Conservation (phyloP, 1,284 basidiomycete species). For the Ustilago shanxiensis region DNA sequence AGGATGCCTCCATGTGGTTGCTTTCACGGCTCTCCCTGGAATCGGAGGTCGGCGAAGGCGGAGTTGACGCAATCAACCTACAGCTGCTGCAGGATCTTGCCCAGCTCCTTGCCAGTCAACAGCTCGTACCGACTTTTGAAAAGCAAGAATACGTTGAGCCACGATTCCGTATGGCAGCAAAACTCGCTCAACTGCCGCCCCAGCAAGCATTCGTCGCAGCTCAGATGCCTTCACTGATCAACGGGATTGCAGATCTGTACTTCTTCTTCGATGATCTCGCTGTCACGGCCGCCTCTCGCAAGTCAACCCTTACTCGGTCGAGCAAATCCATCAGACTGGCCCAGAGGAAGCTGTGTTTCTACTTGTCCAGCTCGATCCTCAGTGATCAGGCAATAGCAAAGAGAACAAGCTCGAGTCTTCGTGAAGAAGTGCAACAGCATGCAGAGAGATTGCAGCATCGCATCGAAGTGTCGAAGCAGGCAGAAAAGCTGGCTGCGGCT, state of each 20-base stretch:
- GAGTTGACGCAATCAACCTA: conserved; percentile 23
- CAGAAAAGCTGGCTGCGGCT: conserved; percentile 32
- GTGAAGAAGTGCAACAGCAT: conserved; percentile 9
- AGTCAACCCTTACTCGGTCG: background rate
- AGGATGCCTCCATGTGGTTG: conserved; percentile 41
- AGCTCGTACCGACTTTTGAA: conserved; percentile 21
- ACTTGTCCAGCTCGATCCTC: conserved; percentile 19
- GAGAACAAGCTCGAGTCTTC: background rate
- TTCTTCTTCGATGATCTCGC: conserved; percentile 23
- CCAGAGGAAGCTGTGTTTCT: conserved; percentile 46
- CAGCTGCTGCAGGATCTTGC: conserved; percentile 34
- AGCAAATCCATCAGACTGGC: conserved; percentile 18
- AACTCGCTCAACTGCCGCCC: conserved; percentile 11
- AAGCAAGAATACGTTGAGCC: conserved; percentile 12
- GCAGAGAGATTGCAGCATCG: conserved; percentile 1
- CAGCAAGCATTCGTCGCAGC: conserved; percentile 27
- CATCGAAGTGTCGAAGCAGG: conserved; percentile 12
- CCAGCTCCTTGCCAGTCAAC: conserved; percentile 8
- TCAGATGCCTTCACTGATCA: conserved; percentile 28
- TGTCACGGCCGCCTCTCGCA: background rate
- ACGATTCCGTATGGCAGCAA: conserved; percentile 13
- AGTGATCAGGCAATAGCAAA: background rate
- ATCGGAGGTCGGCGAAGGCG: conserved; percentile 18
- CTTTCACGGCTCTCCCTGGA: conserved; percentile 32
- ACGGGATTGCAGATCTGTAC: conserved; percentile 34